Conservation (phyloP, 1,284 basidiomycete genomes). For the Pholiota adiposa region DNA sequence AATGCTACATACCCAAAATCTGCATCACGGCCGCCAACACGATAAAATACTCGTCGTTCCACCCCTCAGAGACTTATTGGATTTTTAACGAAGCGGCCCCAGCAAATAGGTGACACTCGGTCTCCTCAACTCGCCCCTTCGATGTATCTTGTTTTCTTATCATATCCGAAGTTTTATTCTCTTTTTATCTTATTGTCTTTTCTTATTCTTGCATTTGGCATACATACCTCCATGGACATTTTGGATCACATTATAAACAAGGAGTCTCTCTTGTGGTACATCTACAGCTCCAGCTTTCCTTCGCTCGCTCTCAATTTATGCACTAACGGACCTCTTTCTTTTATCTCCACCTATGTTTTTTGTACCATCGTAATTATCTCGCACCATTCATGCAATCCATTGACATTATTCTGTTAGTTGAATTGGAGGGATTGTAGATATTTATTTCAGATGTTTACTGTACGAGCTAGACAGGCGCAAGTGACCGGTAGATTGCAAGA, state of each 20-base stretch:
- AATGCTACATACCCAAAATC: conserved; percentile 19
- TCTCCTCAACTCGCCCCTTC: neutral
- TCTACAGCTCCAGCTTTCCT: neutral
- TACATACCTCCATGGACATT: conserved; percentile 1
- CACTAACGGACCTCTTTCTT: neutral
- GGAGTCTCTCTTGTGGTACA: neutral
- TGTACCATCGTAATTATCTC: neutral
- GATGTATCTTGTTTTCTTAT: conserved; percentile 2
- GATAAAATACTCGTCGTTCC: conserved; percentile 13
- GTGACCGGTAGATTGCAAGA: no score
- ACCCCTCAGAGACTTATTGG: neutral
- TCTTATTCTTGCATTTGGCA: conserved; percentile 2
- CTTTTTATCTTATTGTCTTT: neutral
- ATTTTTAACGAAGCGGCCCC: neutral
- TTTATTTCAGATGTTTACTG: no score
- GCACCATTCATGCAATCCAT: neutral
- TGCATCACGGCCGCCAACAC: conserved; percentile 29
- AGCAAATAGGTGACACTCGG: neutral
- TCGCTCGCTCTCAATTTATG: neutral
- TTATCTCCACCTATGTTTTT: neutral
- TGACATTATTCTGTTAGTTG: neutral
- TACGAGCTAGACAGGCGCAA: no score
- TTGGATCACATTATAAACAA: conserved; percentile 3
- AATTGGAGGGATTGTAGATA: no score
- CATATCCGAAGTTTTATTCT: neutral